Percentiles rank a stretch among this genome's conserved stretches.
Evolutionary conservation across 345 rosid species (phyloP).

Genomic region (Cardamine occulta): DNA sequence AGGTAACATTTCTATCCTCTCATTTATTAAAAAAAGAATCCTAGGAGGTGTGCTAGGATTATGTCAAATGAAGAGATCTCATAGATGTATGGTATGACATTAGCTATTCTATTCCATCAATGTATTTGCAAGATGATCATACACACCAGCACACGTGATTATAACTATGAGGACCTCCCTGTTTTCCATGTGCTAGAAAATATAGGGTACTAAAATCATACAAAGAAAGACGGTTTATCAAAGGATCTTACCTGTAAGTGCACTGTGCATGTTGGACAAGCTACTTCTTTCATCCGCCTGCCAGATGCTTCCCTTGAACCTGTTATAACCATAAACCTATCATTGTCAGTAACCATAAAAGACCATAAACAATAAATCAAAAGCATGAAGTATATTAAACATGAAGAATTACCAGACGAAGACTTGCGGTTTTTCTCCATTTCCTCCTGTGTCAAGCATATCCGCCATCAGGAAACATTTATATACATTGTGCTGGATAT

Average conservation of each 20-base stretch:
- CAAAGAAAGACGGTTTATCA: not conserved
- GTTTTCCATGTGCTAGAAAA: constrained; percentile 9
- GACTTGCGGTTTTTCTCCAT: constrained; percentile 86
- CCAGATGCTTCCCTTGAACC: constrained; percentile 77
- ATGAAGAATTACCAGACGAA: constrained; percentile 56
- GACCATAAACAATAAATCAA: constrained; percentile 9
- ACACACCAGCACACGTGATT: constrained; percentile 16
- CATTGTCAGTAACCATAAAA: constrained; percentile 3
- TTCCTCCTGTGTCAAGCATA: constrained; percentile 79
- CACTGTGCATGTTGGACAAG: constrained; percentile 96
- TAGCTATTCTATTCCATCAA: constrained; percentile 11
- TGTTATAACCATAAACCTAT: constrained; percentile 37
- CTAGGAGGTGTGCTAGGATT: not conserved
- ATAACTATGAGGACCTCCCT: not conserved
- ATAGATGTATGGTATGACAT: constrained; percentile 5
- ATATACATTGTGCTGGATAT: not conserved
- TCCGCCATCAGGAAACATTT: constrained; percentile 23
- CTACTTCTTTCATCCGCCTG: constrained; percentile 94
- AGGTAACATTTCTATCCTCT: constrained; percentile 1
- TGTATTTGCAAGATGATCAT: constrained; percentile 22
- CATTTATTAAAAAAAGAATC: not conserved
- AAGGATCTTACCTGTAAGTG: constrained; percentile 77
- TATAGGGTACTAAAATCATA: constrained; percentile 10
- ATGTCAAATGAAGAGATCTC: constrained; percentile 14
- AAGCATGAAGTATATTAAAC: not conserved